Conservation (phyloP, 2,329 filamentous ascomycete genomes). For the Fusarium anguioides region DNA sequence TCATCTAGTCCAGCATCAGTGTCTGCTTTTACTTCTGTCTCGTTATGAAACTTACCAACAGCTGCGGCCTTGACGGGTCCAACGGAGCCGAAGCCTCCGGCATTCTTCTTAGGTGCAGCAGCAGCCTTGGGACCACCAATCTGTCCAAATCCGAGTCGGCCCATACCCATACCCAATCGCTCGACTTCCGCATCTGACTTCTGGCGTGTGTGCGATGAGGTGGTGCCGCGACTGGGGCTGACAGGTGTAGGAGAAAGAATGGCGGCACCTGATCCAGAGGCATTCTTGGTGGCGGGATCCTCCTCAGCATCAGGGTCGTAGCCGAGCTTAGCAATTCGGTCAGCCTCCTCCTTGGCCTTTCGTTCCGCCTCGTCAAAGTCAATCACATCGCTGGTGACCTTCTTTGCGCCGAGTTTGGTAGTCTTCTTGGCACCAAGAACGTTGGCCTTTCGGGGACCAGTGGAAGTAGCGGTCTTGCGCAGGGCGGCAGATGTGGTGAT, state of each 20-base stretch:
- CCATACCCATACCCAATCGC: conserved; percentile 88
- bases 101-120: conserved; percentile 73
- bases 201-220: conserved; percentile 66
- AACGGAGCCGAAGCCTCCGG: conserved; percentile 88
- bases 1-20: conserved; percentile 64
- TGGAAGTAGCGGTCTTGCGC: conserved; percentile 74
- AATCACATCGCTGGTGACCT: conserved; percentile 81
- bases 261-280: conserved; percentile 65
- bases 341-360: conserved; percentile 96
- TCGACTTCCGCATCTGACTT: conserved; percentile 84
- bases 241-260: conserved; percentile 81
- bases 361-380: conserved; percentile 98
- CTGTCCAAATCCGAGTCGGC: conserved; percentile 88
- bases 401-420: conserved; percentile 90
- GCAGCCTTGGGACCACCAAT: conserved; percentile 73
- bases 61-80: conserved; percentile 76
- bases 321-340: conserved; percentile 92
- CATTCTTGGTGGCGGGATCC: conserved; percentile 58
- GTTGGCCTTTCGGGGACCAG: conserved; percentile 81
- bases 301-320: conserved; percentile 93
- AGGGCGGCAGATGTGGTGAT: conserved; percentile 84
- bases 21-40: background rate
- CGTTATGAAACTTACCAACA: conserved; percentile 66
- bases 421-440: conserved; percentile 88
- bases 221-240: conserved; percentile 69